Conservation (phyloP, 768 basidiomycete genomes). For the Russula sp. region DNA sequence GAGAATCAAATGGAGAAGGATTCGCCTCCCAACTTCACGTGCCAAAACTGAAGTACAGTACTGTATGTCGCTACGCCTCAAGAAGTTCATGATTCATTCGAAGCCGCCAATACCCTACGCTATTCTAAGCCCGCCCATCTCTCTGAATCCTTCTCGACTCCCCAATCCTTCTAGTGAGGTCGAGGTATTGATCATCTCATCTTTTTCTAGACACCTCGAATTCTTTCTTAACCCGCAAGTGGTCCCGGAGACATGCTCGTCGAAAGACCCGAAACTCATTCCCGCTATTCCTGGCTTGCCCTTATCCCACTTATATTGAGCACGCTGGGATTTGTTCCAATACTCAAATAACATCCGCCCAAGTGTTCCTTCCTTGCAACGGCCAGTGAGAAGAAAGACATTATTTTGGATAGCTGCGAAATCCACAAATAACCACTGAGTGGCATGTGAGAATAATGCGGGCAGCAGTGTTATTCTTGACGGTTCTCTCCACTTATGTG, state of each 20-base stretch:
- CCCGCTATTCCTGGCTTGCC: slow-evolving; percentile 78
- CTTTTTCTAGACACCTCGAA: slow-evolving; percentile 69
- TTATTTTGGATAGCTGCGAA: too few species aligned
- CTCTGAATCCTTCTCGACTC: slow-evolving; percentile 39
- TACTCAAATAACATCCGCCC: too few species aligned
- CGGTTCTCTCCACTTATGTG: slow-evolving; percentile 62
- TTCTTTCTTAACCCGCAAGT: slow-evolving; percentile 84
- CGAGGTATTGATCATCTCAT: neutral
- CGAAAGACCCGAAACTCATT: slow-evolving; percentile 88
- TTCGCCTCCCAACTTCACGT: slow-evolving; percentile 25
- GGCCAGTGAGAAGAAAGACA: too few species aligned
- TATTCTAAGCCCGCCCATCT: slow-evolving; percentile 96
- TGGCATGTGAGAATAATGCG: too few species aligned
- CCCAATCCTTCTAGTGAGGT: neutral
- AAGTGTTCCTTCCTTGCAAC: too few species aligned
- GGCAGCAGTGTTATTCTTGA: slow-evolving; percentile 85
- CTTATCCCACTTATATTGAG: too few species aligned
- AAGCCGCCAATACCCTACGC: slow-evolving; percentile 84
- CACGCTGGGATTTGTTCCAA: too few species aligned
- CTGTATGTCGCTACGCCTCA: slow-evolving; percentile 72
- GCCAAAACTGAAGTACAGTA: slow-evolving; percentile 49
- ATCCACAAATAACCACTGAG: too few species aligned
- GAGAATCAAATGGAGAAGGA: slow-evolving; percentile 34
- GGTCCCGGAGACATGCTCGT: slow-evolving; percentile 76
- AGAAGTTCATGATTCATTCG: slow-evolving; percentile 91